phyloP scores from a whole-genome alignment of 352 stramenopile genomes.

The Blastocystis sp. region DNA sequence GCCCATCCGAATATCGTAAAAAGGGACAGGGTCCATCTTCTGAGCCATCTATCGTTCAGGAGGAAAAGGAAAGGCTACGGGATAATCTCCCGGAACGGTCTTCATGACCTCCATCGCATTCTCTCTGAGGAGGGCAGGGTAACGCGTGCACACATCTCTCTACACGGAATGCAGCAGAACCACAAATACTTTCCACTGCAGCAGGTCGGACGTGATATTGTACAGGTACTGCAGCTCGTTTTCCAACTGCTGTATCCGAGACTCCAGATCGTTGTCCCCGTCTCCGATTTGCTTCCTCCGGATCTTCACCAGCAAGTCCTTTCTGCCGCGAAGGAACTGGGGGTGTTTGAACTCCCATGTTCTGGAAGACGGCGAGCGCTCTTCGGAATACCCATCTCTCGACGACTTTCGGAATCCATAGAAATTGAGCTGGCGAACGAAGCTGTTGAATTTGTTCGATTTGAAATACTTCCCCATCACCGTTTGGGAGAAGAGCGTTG shows the following conservation, averaged over 20 bases:
- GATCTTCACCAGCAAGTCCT: slow-evolving; percentile 56
- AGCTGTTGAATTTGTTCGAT: slow-evolving; percentile 65
- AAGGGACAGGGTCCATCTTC: slow-evolving; percentile 5
- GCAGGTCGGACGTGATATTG: slow-evolving; percentile 5
- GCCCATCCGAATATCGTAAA: slow-evolving; percentile 1
- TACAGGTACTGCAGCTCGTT: slow-evolving; percentile 22
- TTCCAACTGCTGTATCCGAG: slow-evolving; percentile 31
- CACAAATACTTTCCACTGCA: slow-evolving; percentile 21
- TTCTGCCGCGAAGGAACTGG: slow-evolving; percentile 51
- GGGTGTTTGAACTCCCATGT: slow-evolving; percentile 65
- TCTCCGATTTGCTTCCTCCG: slow-evolving; percentile 62
- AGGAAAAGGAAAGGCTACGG: background rate
- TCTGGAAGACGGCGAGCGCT: background rate
- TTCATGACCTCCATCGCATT: slow-evolving; percentile 14
- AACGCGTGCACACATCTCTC: slow-evolving; percentile 23
- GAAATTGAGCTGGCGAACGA: slow-evolving; percentile 66
- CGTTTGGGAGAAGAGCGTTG: slow-evolving; percentile 49
- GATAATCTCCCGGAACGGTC: background rate
- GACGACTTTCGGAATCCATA: slow-evolving; percentile 57
- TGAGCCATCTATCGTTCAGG: background rate
- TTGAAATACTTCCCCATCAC: slow-evolving; percentile 69
- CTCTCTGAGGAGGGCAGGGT: background rate
- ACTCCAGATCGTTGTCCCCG: slow-evolving; percentile 32
- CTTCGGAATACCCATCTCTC: slow-evolving; percentile 47
- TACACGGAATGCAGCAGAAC: background rate